A percentile compares a stretch with the other conserved stretches of the same genome.
Evolutionary conservation across 2,329 filamentous ascomycete genomes (phyloP).

Genomic region (Fusarium hainanense): DNA sequence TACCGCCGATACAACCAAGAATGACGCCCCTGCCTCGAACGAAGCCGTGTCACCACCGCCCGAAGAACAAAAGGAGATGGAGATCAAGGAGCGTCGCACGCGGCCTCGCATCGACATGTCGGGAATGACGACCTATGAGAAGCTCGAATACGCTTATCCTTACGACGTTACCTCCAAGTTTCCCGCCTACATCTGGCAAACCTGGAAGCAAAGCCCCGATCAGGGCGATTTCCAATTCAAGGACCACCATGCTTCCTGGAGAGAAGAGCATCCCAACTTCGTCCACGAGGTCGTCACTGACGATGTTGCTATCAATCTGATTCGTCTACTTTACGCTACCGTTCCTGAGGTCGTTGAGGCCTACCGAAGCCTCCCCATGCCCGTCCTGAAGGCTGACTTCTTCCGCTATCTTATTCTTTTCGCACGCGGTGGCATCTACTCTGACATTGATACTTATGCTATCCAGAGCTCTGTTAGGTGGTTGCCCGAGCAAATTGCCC

Average conservation of each 20-base stretch:
- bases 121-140: conserved; percentile 77
- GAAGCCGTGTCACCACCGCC: conserved; percentile 29
- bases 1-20: conserved; percentile 26
- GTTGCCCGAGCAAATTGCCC: conserved; percentile 83
- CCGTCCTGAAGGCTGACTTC: conserved; percentile 82
- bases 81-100: conserved; percentile 40
- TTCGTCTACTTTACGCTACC: conserved; percentile 87
- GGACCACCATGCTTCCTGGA: conserved; percentile 89
- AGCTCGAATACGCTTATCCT: conserved; percentile 91
- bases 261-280: conserved; percentile 86
- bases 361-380: conserved; percentile 76
- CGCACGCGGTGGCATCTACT: conserved; percentile 76
- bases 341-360: conserved; percentile 83
- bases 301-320: conserved; percentile 80
- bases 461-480: conserved; percentile 86
- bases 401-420: conserved; percentile 78
- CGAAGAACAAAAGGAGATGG: conserved; percentile 34
- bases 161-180: conserved; percentile 92
- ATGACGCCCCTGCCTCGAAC: conserved; percentile 40
- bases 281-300: conserved; percentile 98
- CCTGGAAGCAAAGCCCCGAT: conserved; percentile 89
- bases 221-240: conserved; percentile 84
- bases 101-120: conserved; percentile 73
- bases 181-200: conserved; percentile 99
- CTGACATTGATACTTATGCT: conserved; percentile 90